Conservation (phyloP, 2,329 filamentous ascomycete genomes). For the Fusarium denticulatum region DNA sequence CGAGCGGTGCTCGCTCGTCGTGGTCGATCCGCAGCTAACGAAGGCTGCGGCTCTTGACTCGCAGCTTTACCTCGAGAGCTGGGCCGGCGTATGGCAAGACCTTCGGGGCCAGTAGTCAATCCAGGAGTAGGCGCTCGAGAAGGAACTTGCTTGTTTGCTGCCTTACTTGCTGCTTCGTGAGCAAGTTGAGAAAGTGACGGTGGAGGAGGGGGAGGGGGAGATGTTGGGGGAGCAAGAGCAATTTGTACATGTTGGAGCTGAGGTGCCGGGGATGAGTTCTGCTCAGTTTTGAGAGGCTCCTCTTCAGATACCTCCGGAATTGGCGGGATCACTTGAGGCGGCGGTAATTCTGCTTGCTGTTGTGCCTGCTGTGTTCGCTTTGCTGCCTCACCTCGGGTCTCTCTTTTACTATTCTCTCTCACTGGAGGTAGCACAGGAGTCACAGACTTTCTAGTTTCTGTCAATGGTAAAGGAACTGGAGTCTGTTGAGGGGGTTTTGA, state of each 20-base stretch:
- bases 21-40: conserved; percentile 62
- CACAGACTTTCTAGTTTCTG: conserved; percentile 46
- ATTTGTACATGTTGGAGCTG: conserved; percentile 37
- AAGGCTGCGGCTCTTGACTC: conserved; percentile 61
- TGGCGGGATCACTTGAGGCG: conserved; percentile 5
- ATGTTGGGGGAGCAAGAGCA: conserved; percentile 3
- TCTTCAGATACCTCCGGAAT: conserved; percentile 19
- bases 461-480: conserved; percentile 50
- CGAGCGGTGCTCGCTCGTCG: conserved; percentile 66
- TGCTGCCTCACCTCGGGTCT: conserved; percentile 56
- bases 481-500: conserved; percentile 49
- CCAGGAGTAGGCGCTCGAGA: conserved; percentile 51
- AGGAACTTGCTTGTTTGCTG: conserved; percentile 40
- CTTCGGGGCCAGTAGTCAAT: conserved; percentile 50
- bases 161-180: conserved; percentile 34
- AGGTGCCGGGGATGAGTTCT: conserved; percentile 17
- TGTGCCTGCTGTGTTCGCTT: conserved; percentile 54
- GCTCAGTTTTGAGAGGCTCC: conserved; percentile 37
- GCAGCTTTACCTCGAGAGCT: conserved; percentile 62
- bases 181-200: conserved; percentile 10
- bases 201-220: conserved; percentile 19
- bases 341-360: conserved; percentile 24
- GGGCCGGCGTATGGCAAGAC: conserved; percentile 54
- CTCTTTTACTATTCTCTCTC: conserved; percentile 51
- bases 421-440: conserved; percentile 48